Evolutionary conservation across 2,329 filamentous ascomycete species (phyloP).

Genomic region (Metarhizium robertsii): DNA sequence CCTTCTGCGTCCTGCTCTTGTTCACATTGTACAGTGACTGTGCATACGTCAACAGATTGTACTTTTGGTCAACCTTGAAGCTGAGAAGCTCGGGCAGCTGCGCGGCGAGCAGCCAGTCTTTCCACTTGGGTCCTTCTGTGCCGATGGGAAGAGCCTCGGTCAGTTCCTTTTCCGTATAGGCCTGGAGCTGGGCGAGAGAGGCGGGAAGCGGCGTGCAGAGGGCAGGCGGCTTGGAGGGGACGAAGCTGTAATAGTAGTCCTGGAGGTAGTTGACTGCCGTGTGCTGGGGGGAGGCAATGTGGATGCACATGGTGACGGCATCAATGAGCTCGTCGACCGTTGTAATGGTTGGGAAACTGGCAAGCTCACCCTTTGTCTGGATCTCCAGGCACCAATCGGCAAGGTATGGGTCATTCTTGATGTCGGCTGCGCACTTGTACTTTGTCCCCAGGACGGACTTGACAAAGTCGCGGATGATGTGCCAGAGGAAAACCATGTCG

Average conservation of each 20-base stretch:
- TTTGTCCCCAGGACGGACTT: slow-evolving; percentile 1
- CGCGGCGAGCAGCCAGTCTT: neutral
- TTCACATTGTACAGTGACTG: neutral
- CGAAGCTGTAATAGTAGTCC: slow-evolving; percentile 39
- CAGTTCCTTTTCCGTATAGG: slow-evolving; percentile 15
- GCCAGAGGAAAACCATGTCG: slow-evolving; percentile 36
- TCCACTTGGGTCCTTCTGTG: neutral
- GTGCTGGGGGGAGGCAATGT: slow-evolving; percentile 40
- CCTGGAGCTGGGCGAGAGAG: slow-evolving; percentile 19
- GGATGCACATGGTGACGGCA: slow-evolving; percentile 41
- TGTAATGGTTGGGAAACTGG: slow-evolving; percentile 31
- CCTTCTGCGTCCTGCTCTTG: neutral
- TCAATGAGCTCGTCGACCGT: slow-evolving; percentile 32
- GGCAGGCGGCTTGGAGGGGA: slow-evolving; percentile 32
- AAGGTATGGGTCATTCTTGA: slow-evolving; percentile 15
- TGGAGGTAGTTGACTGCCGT: slow-evolving; percentile 43
- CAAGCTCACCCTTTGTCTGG: slow-evolving; percentile 27
- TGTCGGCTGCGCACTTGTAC: neutral
- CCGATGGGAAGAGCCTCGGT: neutral
- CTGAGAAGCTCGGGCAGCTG: neutral
- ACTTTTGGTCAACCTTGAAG: neutral
- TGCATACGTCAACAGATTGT: neutral
- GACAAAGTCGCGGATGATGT: slow-evolving; percentile 31
- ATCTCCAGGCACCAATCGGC: slow-evolving; percentile 31
- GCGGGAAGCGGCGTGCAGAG: slow-evolving; percentile 25